phyloP scores from a whole-genome alignment of 495 filamentous ascomycete genomes.

The Lentithecium fluviatile region DNA sequence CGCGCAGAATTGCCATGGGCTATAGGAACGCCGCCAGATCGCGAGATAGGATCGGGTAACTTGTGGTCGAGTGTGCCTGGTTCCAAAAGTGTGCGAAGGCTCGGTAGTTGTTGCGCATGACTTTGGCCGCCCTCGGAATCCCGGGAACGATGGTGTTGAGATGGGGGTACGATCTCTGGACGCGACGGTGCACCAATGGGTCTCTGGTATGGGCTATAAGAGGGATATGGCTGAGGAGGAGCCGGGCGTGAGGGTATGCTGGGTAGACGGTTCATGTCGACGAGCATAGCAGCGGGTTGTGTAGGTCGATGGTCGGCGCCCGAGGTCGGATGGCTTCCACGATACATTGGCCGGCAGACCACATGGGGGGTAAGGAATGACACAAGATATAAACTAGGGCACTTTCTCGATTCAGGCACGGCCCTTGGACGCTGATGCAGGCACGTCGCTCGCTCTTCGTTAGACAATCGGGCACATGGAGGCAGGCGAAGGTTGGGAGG shows the following conservation, averaged over 20 bases:
- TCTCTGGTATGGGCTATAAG: slow-evolving; percentile 26
- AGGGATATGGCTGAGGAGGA: slow-evolving; percentile 21
- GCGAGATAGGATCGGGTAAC: slow-evolving; percentile 13
- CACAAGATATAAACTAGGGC: slow-evolving; percentile 37
- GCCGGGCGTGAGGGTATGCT: slow-evolving; percentile 27
- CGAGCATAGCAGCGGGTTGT: slow-evolving; percentile 22
- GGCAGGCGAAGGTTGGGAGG: slow-evolving; percentile 20
- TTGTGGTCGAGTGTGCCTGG: slow-evolving; percentile 30
- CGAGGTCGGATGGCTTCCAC: slow-evolving; percentile 32
- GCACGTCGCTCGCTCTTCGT: slow-evolving; percentile 33
- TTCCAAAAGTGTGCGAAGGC: slow-evolving; percentile 32
- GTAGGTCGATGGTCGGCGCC: slow-evolving; percentile 23
- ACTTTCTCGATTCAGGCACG: slow-evolving; percentile 30
- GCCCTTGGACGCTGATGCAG: slow-evolving; percentile 32
- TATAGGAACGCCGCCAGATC: slow-evolving; percentile 8
- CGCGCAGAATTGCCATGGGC: slow-evolving; percentile 6
- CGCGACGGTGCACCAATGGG: slow-evolving; percentile 21
- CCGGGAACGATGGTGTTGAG: slow-evolving; percentile 28
- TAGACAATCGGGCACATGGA: slow-evolving; percentile 35
- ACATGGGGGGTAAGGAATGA: slow-evolving; percentile 31
- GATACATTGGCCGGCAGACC: slow-evolving; percentile 35
- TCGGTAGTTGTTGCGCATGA: slow-evolving; percentile 32
- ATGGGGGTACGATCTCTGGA: slow-evolving; percentile 24
- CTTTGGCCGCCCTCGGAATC: slow-evolving; percentile 20
- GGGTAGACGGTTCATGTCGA: slow-evolving; percentile 35